Conservation (phyloP, 2,329 filamentous ascomycete genomes). For the Colletotrichum sp. region DNA sequence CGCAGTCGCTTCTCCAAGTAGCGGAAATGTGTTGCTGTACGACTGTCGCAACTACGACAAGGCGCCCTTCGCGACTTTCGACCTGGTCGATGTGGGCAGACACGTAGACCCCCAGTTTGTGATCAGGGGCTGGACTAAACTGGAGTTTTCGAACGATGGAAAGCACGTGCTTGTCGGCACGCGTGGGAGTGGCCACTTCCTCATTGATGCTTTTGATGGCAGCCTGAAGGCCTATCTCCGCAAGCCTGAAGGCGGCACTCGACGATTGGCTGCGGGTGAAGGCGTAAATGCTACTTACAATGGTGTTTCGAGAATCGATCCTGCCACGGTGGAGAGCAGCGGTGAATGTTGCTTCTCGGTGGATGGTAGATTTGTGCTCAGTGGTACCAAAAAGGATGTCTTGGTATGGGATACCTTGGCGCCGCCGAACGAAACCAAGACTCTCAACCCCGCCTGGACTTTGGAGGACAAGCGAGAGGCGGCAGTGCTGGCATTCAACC, state of each 20-base stretch:
- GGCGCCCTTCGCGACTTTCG: conserved; percentile 85
- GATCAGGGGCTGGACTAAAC: conserved; percentile 80
- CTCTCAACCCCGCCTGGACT: conserved; percentile 67
- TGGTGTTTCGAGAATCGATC: conserved; percentile 49
- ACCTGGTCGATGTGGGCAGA: conserved; percentile 67
- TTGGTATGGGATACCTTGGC: conserved; percentile 85
- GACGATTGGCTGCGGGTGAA: conserved; percentile 60
- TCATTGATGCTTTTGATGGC: conserved; percentile 93
- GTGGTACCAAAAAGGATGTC: conserved; percentile 77
- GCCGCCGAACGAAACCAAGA: conserved; percentile 58
- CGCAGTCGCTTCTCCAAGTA: conserved; percentile 82
- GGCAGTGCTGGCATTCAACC: conserved; percentile 85
- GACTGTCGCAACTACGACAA: conserved; percentile 95
- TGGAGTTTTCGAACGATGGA: conserved; percentile 97
- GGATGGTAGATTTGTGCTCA: conserved; percentile 87
- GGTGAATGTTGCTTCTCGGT: conserved; percentile 89
- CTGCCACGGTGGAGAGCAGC: conserved; percentile 56
- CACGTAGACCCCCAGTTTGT: conserved; percentile 60
- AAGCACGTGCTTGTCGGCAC: conserved; percentile 86
- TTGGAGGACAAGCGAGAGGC: conserved; percentile 72
- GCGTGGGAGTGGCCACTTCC: conserved; percentile 82
- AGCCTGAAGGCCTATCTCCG: conserved; percentile 75
- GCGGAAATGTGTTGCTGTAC: conserved; percentile 85
- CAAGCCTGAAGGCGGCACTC: conserved; percentile 59
- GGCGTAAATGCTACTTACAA: conserved; percentile 33